Evolutionary conservation across 306 rosid genomes (phyloP).

Genomic region (Trifolium subterraneum): DNA sequence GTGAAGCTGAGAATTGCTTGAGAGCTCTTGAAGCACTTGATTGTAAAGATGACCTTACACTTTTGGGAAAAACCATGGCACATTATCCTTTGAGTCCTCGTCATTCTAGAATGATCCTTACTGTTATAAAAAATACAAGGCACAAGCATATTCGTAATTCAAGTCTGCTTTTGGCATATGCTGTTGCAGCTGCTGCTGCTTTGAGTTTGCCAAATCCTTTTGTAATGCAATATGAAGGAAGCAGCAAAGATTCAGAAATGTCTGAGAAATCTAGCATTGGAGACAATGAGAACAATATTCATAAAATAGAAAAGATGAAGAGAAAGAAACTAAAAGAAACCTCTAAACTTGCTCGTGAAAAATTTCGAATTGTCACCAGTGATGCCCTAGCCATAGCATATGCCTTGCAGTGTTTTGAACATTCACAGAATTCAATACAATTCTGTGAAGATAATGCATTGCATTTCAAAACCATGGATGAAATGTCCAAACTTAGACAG

Average conservation of each 20-base stretch:
- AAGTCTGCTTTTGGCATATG: conserved; percentile 73
- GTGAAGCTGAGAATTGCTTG: conserved; percentile 87
- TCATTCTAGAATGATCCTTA: conserved; percentile 92
- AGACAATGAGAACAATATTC: conserved; percentile 42
- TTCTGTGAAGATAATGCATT: conserved; percentile 74
- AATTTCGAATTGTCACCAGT: conserved; percentile 69
- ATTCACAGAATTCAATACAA: conserved; percentile 50
- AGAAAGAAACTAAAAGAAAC: conserved; percentile 74
- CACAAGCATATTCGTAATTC: conserved; percentile 52
- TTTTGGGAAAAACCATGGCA: conserved; percentile 86
- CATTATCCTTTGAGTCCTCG: conserved; percentile 93
- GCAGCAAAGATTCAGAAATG: conserved; percentile 49
- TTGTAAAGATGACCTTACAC: conserved; percentile 63
- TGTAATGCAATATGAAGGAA: conserved; percentile 65
- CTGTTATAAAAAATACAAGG: conserved; percentile 65
- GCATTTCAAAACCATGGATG: conserved; percentile 91
- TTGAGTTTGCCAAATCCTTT: conserved; percentile 90
- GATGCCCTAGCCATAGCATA: conserved; percentile 78
- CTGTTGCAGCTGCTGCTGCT: conserved; percentile 86
- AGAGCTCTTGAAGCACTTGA: conserved; percentile 89
- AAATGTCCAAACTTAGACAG: conserved; percentile 87
- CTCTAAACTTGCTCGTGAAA: conserved; percentile 64
- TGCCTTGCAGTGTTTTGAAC: conserved; percentile 85
- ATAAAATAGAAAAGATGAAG: conserved; percentile 57
- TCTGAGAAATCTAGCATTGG: conserved; percentile 42